Base-by-base conservation (phyloP, 2,329 filamentous ascomycete genomes). In the Periconia sp. region DNA sequence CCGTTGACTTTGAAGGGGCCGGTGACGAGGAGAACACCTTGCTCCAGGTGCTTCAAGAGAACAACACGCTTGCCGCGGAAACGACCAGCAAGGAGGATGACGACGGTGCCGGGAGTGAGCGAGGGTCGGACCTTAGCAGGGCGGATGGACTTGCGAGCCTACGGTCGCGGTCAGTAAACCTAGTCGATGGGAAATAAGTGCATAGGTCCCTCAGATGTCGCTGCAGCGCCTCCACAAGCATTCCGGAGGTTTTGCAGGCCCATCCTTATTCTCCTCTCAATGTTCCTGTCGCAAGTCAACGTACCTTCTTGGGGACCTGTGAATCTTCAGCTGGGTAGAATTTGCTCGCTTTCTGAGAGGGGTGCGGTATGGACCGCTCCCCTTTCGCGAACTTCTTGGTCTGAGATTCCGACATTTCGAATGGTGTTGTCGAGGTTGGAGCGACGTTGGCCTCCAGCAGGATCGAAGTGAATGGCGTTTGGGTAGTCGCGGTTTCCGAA, bases 1-100 rank as follows among this genome's bases (percentile, higher is more conserved):
- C 94, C 94, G 85, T 99, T 99, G 84, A 99, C 89, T 89, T 97
- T 99, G 90, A 97, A 99, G 78, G 94, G 94, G 74, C 94, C 94
- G 77, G 94, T 99, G 74, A 99, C 92, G 79, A 99, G 91, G 79
- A 99, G 92, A 68, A 97, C 91, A 83, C 94, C 94, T 84, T 97
- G 91, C 77, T 91, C 85, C 76, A 99, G 92, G 81, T 89, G 86
- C 88, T 97, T 97, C 79, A 99, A 90, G 82, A 97, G 92, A 76
- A 99, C 85, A 75, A 99, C 94, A 79, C 94, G 94, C 92, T 99
- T 99, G 86, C 94, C 94, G 75, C 94, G 93, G 91, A 97, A 99
- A 77, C 94, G 94, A 76, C 94, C 94, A 79, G 94, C 94, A 78
- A 99, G 92, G 79, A 99, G 91, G 82, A 99, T 99, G 77, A 99